Evolutionary conservation across 176 grass and related monocot genomes (phyloP), one percentile per base, ranked within the genome.

Genomic region (Carex littledalei): DNA sequence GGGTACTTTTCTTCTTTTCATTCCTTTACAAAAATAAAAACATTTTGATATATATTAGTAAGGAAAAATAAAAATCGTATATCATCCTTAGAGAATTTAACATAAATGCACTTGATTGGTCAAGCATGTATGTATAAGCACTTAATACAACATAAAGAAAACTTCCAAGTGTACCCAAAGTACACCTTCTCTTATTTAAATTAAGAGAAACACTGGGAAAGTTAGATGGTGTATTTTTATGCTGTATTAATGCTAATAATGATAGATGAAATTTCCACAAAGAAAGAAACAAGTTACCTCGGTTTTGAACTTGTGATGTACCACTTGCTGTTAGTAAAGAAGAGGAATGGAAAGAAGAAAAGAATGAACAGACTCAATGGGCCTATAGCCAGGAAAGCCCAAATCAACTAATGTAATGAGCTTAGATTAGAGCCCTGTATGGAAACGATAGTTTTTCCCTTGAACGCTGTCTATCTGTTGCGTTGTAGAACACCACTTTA

Each of bases 1-100:
- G 96, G 96, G 75, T 98, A 98, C 69, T 86, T 98, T 41, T 94
- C 91, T 81, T 89, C 91, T 85, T 91, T 78, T 91, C 93, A 98
- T 94, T 95, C 96, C 96, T 98, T 86, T 22, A 94, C 49, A 87
- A 69, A 66, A 83, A 64, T 53, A 85, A n/a, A 63, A 12, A 5
- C 5, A 39, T 35, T 8, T 18, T 71, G 45, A 45, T 11, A 45
- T 45, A 71, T 71, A 9, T 45, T 71, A 71, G 13, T 18, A 41
- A 17, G 18, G 67, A 71, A 71, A 71, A 71, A 43, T 50, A 1
- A 50, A 50, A 50, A 50, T 3, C 9, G 1, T 12, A 50, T 50
- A 50, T 49, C 47, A 11, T 29, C 29, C 29, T 29, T 29, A 29
- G 29, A 29, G 29, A 29, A 29, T 29, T 29, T 29, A 29, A 29